Evolutionary conservation across 2,329 filamentous ascomycete species (phyloP).

Genomic region (Phaeoacremonium minimum): DNA sequence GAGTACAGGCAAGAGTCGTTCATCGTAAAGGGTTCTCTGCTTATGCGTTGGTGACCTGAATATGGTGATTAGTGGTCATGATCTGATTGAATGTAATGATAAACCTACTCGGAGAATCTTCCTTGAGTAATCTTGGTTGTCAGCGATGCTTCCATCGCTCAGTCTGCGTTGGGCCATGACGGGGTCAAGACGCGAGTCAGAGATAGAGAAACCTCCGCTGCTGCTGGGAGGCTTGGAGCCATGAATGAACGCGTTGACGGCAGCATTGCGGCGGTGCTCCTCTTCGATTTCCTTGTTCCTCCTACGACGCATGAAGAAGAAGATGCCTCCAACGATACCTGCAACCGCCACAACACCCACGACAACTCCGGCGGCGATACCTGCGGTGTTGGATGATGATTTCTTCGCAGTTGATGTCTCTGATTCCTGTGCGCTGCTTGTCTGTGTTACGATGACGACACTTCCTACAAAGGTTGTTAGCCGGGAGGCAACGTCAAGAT

Average conservation of each 20-base stretch:
- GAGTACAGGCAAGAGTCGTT: conserved; percentile 29
- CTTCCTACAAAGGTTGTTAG: conserved; percentile 1
- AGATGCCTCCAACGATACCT: conserved; percentile 61
- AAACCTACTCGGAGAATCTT: conserved; percentile 83
- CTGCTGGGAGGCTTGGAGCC: conserved; percentile 58
- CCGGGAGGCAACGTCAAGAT: too few relatives aligned
- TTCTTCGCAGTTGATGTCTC: conserved; percentile 8
- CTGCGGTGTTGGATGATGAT: conserved; percentile 64
- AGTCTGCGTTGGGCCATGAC: conserved; percentile 78
- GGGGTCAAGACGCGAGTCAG: conserved; percentile 82
- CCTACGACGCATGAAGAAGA: conserved; percentile 72
- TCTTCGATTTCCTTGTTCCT: conserved; percentile 76
- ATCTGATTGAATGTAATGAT: neutral
- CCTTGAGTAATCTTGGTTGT: conserved; percentile 95
- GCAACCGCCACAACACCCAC: conserved; percentile 71
- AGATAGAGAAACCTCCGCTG: conserved; percentile 65
- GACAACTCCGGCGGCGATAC: conserved; percentile 83
- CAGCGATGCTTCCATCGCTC: conserved; percentile 93
- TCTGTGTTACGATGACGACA: conserved; percentile 1
- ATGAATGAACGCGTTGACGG: conserved; percentile 72
- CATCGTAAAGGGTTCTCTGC: conserved; percentile 26
- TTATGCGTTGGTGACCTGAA: conserved; percentile 62
- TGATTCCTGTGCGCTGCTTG: neutral
- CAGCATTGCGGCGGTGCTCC: conserved; percentile 77
- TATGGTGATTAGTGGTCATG: neutral